These are phyloP conservation scores for Cryphonectria radicalis DNA, from an alignment of 2,329 filamentous ascomycete genomes.

Conservation along the genomic window DNA sequence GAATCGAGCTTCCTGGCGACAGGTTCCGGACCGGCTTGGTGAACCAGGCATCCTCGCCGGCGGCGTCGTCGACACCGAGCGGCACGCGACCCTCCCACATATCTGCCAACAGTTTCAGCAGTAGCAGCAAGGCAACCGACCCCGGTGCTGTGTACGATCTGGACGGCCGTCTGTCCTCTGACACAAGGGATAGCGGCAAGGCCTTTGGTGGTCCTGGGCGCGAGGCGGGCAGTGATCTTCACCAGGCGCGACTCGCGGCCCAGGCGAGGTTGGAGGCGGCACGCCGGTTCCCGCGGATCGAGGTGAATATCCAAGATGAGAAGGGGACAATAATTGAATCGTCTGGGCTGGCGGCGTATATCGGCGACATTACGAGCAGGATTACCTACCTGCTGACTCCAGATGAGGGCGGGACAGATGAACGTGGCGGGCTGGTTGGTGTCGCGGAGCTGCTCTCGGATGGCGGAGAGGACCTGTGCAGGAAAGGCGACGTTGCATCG, in stretches of 20 bases:
- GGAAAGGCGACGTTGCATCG: slow-evolving; percentile 18
- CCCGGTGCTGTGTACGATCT: not conserved
- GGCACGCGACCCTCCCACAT: not conserved
- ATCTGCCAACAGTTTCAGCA: slow-evolving; percentile 13
- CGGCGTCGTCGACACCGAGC: slow-evolving; percentile 1
- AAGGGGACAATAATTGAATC: slow-evolving; percentile 55
- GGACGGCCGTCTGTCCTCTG: slow-evolving; percentile 15
- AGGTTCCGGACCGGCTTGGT: slow-evolving; percentile 43
- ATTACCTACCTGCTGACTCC: slow-evolving; percentile 66
- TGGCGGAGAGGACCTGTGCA: slow-evolving; percentile 48
- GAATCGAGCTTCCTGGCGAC: slow-evolving; percentile 56
- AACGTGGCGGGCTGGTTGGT: slow-evolving; percentile 59
- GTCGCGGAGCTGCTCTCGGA: slow-evolving; percentile 55
- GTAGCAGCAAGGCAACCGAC: not conserved
- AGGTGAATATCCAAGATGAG: slow-evolving; percentile 61
- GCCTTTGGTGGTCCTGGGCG: slow-evolving; percentile 12
- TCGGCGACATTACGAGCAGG: slow-evolving; percentile 62
- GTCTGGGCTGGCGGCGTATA: slow-evolving; percentile 61
- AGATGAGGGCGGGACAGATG: slow-evolving; percentile 59
- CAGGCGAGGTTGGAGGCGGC: slow-evolving; percentile 68
- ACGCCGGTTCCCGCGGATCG: slow-evolving; percentile 56
- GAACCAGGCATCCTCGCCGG: slow-evolving; percentile 22
- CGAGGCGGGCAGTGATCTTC: slow-evolving; percentile 47
- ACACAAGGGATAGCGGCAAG: slow-evolving; percentile 24
- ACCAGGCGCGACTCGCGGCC: slow-evolving; percentile 62